Evolutionary conservation across 495 filamentous ascomycete genomes (phyloP).

Genomic region (Platismatia glauca): DNA sequence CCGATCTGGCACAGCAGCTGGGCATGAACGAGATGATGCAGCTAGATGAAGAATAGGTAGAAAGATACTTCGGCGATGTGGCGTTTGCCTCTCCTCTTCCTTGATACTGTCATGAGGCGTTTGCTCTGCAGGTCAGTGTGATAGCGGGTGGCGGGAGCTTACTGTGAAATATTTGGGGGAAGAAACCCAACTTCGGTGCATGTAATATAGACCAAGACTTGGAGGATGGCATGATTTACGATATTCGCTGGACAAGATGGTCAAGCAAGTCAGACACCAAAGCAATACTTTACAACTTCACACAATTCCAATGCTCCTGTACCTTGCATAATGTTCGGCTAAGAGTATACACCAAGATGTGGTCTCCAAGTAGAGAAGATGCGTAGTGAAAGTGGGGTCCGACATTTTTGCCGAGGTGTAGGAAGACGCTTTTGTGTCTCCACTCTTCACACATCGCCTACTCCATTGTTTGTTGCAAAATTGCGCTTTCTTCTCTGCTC

Average conservation of each 20-base stretch:
- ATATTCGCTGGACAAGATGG: neutral
- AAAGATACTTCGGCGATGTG: neutral
- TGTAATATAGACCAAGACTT: conserved; percentile 9
- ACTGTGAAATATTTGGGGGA: neutral
- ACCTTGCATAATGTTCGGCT: neutral
- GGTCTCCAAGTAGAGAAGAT: neutral
- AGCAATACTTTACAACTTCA: conserved; percentile 1
- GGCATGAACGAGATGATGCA: conserved; percentile 23
- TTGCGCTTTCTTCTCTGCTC: neutral
- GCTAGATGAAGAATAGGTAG: conserved; percentile 18
- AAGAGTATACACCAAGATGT: neutral
- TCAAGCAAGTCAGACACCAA: neutral
- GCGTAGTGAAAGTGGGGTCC: no score
- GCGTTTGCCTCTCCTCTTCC: neutral
- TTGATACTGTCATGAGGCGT: neutral
- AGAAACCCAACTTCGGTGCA: conserved; percentile 10
- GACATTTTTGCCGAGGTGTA: conserved; percentile 1
- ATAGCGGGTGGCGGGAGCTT: neutral
- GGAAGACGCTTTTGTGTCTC: neutral
- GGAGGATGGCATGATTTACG: conserved; percentile 1
- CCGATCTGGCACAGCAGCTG: conserved; percentile 19
- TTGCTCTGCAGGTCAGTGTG: neutral
- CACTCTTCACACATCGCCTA: neutral
- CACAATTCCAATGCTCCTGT: neutral
- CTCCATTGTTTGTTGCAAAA: neutral